Evolutionary conservation across 257 asterid species (phyloP), one percentile per base, ranked within the genome.

Genomic region (Nicotiana otophora): DNA sequence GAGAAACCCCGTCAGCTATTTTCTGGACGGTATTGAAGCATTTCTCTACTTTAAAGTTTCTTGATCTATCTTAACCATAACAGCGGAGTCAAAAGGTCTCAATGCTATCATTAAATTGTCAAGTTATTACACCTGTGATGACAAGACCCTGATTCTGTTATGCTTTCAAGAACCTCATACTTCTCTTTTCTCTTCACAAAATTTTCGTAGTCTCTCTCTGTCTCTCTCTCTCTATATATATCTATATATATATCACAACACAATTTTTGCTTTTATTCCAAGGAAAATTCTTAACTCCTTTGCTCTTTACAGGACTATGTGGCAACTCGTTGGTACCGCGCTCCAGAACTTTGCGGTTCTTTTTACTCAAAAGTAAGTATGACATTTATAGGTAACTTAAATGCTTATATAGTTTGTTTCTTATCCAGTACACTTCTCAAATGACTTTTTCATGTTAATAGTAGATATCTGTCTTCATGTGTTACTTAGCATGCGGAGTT

Each of bases 241-340:
- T 36, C 6, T 42, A 1, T 57, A 70, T 39, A 42, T 39, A 74
- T 74, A 51, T 48, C 46, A 26, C 28, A 48, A 7, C 14, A 15
- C 12, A 8, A 72, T 74, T 48, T 48, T 48, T 7, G 26, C 30
- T 74, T 61, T 74, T 77, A 75, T 31, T 68, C 78, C 36, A 55
- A 55, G 19, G 72, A 55, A 69, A 28, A 31, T 68, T 65, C 55
- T 81, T 34, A 63, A 42, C 33, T 83, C 86, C 76, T 65, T 74
- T 51, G 16, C 86, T 81, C 39, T 82, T 46, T 88, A 42, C 57
- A 95, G 99, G 99, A 96, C 88, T 96, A 96, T 80, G 99, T 96
- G 87, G 99, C 99, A 34, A 96, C 98, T 62, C 95, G 98, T 83
- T 96, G 98, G 98, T 96, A 94, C 88, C 98, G 99, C 76, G 99